phyloP scores from a whole-genome alignment of 2,329 filamentous ascomycete species.

The Paracoccidioides brasiliensis region DNA sequence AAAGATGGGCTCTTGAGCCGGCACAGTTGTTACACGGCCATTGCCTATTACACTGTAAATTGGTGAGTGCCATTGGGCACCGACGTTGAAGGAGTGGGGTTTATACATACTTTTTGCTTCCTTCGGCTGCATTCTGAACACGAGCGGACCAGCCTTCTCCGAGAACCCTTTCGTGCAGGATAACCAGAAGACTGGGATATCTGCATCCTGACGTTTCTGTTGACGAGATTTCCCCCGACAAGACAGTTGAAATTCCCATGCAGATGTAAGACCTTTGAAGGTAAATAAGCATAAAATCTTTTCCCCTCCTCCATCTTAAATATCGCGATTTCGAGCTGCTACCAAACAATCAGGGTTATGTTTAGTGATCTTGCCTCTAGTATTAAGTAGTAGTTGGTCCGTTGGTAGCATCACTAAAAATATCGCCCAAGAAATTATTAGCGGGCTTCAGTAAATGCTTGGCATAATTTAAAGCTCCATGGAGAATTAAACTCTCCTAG shows the following conservation, averaged over 20 bases:
- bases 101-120: constrained; percentile 1
- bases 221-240: not conserved
- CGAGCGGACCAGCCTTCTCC: constrained; percentile 1
- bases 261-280: not conserved
- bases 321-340: not conserved
- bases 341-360: not conserved
- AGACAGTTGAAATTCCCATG: not conserved
- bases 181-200: not conserved
- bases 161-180: not conserved
- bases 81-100: not conserved
- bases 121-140: constrained; percentile 3
- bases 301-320: constrained; percentile 1
- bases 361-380: not conserved
- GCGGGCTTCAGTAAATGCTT: not conserved
- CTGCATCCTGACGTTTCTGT: not conserved
- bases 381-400: not conserved
- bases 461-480: not conserved
- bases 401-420: constrained; percentile 2
- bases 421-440: not conserved
- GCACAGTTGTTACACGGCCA: constrained; percentile 3
- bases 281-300: not conserved
- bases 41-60: constrained; percentile 1
- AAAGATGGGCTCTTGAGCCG: constrained; percentile 2
- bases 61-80: not conserved
- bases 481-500: not conserved